These are phyloP conservation scores for Dothiorella sarmentorum DNA, from an alignment of 2,329 filamentous ascomycete species.

Conservation along the genomic window DNA sequence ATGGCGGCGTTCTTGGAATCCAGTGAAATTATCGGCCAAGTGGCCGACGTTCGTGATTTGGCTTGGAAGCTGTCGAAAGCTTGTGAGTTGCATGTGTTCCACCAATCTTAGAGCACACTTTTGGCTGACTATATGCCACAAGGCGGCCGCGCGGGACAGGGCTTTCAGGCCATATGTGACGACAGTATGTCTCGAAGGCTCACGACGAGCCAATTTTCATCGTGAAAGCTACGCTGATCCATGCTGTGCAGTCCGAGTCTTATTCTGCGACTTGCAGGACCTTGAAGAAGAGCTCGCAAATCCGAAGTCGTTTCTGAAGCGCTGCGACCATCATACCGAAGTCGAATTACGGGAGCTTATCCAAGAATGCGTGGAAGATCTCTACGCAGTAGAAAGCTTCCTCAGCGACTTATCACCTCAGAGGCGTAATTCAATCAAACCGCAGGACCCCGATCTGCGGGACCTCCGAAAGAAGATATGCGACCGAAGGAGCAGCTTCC, in stretches of 20 bases:
- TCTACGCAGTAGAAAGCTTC: background rate
- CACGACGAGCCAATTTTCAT: background rate
- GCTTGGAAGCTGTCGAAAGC: background rate
- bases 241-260: background rate
- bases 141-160: background rate
- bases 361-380: slow-evolving; percentile 3
- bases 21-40: background rate
- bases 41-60: background rate
- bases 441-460: background rate
- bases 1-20: background rate
- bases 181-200: background rate
- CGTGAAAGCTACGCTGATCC: background rate
- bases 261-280: background rate
- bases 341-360: background rate
- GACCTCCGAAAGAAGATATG: background rate
- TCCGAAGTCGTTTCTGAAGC: background rate
- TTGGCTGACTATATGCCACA: background rate
- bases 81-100: background rate
- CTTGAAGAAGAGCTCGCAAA: background rate
- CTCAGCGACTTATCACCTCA: background rate
- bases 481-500: background rate
- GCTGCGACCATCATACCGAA: slow-evolving; percentile 1
- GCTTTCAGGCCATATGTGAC: background rate
- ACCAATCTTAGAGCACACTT: background rate
- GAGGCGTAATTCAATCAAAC: background rate